phyloP scores from a whole-genome alignment of 257 asterid genomes.

The Fraxinus anomala region DNA sequence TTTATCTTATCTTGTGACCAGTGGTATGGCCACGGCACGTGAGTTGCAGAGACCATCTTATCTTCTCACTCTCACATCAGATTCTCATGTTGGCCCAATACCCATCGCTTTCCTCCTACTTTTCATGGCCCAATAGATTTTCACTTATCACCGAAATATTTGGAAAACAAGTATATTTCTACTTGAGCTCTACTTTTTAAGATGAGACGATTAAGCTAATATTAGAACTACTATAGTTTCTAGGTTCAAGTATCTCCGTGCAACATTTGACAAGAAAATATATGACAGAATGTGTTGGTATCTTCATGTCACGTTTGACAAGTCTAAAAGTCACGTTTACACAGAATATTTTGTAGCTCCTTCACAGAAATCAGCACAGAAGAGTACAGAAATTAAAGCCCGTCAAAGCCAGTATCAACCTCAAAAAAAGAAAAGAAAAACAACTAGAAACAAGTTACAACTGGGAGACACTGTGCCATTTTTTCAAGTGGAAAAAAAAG shows the following conservation, averaged over 20 bases:
- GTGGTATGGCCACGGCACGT: slow-evolving; percentile 28
- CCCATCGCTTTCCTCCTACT: slow-evolving; percentile 5
- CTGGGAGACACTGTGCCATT: background rate
- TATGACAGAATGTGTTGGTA: too few relatives aligned
- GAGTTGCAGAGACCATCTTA: slow-evolving; percentile 24
- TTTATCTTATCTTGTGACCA: background rate
- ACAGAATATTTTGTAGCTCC: too few relatives aligned
- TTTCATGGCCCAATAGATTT: background rate
- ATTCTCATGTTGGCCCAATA: slow-evolving; percentile 18
- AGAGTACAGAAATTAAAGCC: too few relatives aligned
- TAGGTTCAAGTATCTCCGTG: too few relatives aligned
- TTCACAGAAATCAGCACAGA: too few relatives aligned
- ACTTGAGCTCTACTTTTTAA: too few relatives aligned
- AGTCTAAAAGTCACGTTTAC: too few relatives aligned
- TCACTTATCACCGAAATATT: background rate
- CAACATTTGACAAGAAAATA: too few relatives aligned
- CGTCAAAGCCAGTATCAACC: background rate
- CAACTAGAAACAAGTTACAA: background rate
- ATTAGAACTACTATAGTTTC: too few relatives aligned
- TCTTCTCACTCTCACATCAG: slow-evolving; percentile 25
- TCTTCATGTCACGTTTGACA: too few relatives aligned
- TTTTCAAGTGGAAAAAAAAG: background rate
- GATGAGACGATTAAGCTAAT: too few relatives aligned
- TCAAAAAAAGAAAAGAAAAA: too few relatives aligned
- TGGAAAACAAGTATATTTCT: background rate